Evolutionary conservation across 1,284 basidiomycete genomes (phyloP), one percentile per base, ranked within the genome.

Genomic region (Ganoderma lingzhi): DNA sequence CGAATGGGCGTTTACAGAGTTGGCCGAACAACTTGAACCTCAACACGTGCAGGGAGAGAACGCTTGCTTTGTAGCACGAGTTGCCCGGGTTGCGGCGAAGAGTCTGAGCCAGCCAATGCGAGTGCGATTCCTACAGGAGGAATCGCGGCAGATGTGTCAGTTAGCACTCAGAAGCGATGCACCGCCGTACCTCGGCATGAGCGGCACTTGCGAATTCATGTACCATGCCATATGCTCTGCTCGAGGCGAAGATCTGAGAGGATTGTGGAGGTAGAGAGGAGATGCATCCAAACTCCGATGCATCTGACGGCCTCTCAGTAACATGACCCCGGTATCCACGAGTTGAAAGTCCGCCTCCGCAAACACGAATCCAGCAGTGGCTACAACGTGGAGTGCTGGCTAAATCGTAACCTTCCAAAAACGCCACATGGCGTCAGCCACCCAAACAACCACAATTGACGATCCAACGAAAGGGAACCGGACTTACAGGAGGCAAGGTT

Each of bases 101-200:
- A 30, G 30, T 15, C 53, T 12, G 14, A 10, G 30, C 30, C 30
- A 32, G 53, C 53, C 53, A 55, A 55, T 55, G 14, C 53, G 53
- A 32, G 28, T 6, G 6, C 30, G 1, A 28, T 55, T n/a, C 15
- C 53, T 55, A 32, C 53, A 32, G 6, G 10, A 55, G 17, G 30
- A 55, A 32, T 32, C 19, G 10, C 53, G 30, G n/a, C 4, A 4
- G 14, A 32, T 55, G 28, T 55, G 53, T 19, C 53, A 55, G n/a
- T 55, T 32, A 55, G 53, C 53, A 55, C 30, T 55, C 30, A 55
- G 30, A 55, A 55, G 53, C 53, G 30, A 32, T 55, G 53, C 53
- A 55, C 32, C 30, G 53, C 14, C 51, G 30, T 55, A 32, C 17
- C 15, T 32, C 53, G 30, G 53, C 53, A 55, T 32, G 53, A 28